These are phyloP conservation scores for Nigrospora osmanthi DNA, from an alignment of 2,329 filamentous ascomycete genomes.

Conservation along the genomic window DNA sequence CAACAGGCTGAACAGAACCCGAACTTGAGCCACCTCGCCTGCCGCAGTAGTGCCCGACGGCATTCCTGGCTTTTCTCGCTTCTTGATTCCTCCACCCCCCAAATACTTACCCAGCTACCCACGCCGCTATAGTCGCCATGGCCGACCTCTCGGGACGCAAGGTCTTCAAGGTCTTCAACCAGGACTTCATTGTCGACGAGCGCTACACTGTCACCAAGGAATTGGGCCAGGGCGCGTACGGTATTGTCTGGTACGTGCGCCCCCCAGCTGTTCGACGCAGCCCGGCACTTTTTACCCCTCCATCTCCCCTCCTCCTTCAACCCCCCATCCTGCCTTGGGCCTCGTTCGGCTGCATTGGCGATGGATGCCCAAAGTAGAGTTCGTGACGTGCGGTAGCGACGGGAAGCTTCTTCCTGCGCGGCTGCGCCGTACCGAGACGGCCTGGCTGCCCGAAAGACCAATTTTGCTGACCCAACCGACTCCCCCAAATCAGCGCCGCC, in stretches of 20 bases:
- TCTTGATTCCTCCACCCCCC: neutral
- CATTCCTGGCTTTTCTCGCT: neutral
- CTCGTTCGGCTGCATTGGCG: no score
- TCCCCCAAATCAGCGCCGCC: conserved; percentile 59
- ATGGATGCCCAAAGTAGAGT: no score
- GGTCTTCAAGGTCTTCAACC: conserved; percentile 99
- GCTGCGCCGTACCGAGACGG: no score
- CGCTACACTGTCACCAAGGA: conserved; percentile 98
- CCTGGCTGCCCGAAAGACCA: no score
- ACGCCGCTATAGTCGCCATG: conserved; percentile 10
- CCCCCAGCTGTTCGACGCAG: neutral
- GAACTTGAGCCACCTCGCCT: no score
- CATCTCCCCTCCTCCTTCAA: neutral
- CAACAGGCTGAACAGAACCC: no score
- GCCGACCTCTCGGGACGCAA: conserved; percentile 43
- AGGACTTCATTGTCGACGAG: conserved; percentile 98
- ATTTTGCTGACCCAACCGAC: conserved; percentile 12
- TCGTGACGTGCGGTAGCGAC: no score
- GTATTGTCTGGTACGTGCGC: conserved; percentile 81
- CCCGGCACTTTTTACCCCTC: neutral
- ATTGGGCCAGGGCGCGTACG: conserved; percentile 94
- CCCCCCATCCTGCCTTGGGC: no score
- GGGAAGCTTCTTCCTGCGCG: no score
- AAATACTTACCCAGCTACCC: neutral
- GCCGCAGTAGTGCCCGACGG: no score